Evolutionary conservation across 2,329 filamentous ascomycete genomes (phyloP), one percentile per base, ranked within the genome.

Genomic region (Hypoxylon sp.): DNA sequence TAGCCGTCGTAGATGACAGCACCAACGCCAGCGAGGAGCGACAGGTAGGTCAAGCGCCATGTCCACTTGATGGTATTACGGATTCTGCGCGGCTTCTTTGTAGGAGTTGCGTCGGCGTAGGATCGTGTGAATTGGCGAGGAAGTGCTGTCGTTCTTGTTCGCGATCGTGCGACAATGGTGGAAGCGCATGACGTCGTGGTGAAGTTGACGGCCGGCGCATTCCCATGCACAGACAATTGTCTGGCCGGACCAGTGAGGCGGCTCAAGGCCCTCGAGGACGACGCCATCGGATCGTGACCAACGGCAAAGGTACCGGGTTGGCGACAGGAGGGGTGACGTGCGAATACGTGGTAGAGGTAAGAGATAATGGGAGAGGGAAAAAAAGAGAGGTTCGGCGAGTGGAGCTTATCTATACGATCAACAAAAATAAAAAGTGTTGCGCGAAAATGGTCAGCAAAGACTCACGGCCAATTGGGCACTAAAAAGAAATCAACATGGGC

Each of bases 1-100:
- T 94, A 97, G 81, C 97, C 91, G 76, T 87, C 87, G 79, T 96
- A 97, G 73, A 86, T 87, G 64, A 94, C 82, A 77, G 90, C 93
- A 70, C 83, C 92, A 42, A 91, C 76, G 62, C 89, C 84, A 68
- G 85, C 91, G 67, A 96, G 78, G 65, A 88, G 79, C 58, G 91
- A 91, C 69, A 97, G 80, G 78, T 95, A 93, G 59, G 91, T 92
- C 74, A 93, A 77, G 73, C 96, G 89, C 92, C 93, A 98, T 62
- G 89, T 81, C 89, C 91, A 97, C 77, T 87, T 87, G 76, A 98
- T 84, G 70, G 88, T 85, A 59, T 83, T 82, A 62, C 89, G 81
- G 80, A 96, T 90, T 76, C 89, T 87, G 74, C 83, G 80, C 44
- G 81, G 78, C 78, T 83, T 86, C 72, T 79, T 79, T 74, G 80